phyloP scores from a whole-genome alignment of 306 rosid genomes.

The Acmispon strigosus region DNA sequence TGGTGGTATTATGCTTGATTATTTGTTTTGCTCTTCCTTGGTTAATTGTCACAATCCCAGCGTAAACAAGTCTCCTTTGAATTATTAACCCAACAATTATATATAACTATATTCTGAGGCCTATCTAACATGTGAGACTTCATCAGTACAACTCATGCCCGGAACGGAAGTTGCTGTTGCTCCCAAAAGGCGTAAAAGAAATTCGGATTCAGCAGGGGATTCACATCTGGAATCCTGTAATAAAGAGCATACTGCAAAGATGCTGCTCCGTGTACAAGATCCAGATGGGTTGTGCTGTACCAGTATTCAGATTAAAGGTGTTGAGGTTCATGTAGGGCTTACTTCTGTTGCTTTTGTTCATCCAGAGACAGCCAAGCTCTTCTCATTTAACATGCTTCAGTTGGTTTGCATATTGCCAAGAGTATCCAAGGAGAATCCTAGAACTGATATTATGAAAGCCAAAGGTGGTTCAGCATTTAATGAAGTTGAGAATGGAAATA shows the following conservation, averaged over 20 bases:
- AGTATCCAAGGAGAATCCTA: slow-evolving; percentile 40
- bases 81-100: background rate
- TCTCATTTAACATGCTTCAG: slow-evolving; percentile 56
- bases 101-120: background rate
- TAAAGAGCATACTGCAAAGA: slow-evolving; percentile 40
- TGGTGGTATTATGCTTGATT: background rate
- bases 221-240: slow-evolving; percentile 22
- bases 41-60: background rate
- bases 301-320: slow-evolving; percentile 35
- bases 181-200: slow-evolving; percentile 69
- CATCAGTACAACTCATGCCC: slow-evolving; percentile 80
- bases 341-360: slow-evolving; percentile 81
- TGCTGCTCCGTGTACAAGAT: slow-evolving; percentile 72
- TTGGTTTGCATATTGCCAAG: slow-evolving; percentile 62
- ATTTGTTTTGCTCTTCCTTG: slow-evolving; percentile 5
- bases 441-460: slow-evolving; percentile 40
- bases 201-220: slow-evolving; percentile 31
- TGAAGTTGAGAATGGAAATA: slow-evolving; percentile 37
- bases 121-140: slow-evolving; percentile 28
- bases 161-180: slow-evolving; percentile 90
- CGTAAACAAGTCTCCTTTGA: slow-evolving; percentile 7
- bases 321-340: slow-evolving; percentile 61
- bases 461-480: slow-evolving; percentile 40
- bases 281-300: slow-evolving; percentile 45
- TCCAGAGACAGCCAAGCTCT: slow-evolving; percentile 75